Evolutionary conservation across 192 early-diverging fungal genomes (phyloP).

Genomic region (Backusella tarrabulga): DNA sequence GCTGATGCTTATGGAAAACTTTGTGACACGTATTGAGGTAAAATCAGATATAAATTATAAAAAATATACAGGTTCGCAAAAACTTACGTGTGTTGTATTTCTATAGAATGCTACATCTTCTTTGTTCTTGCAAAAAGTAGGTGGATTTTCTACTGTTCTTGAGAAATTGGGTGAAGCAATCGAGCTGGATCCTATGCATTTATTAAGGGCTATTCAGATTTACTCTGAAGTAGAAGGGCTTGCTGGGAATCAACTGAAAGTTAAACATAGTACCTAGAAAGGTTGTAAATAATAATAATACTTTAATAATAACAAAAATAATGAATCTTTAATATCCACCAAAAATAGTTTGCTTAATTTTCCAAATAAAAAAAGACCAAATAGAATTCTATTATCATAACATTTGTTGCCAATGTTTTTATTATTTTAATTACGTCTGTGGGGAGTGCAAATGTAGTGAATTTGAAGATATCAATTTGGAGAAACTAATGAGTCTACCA

Average conservation of each 20-base stretch:
- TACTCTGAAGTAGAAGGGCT: conserved; percentile 48
- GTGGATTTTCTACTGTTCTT: conserved; percentile 54
- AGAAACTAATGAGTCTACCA: too few relatives aligned
- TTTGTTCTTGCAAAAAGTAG: conserved; percentile 53
- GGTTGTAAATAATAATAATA: neutral
- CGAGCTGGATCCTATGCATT: conserved; percentile 56
- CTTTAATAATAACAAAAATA: neutral
- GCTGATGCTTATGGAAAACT: conserved; percentile 45
- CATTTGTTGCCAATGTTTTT: too few relatives aligned
- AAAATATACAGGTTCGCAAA: neutral
- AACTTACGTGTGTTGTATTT: neutral
- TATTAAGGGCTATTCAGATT: conserved; percentile 63
- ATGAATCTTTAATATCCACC: neutral
- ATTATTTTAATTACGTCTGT: too few relatives aligned
- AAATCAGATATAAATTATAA: neutral
- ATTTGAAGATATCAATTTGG: too few relatives aligned
- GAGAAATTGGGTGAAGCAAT: conserved; percentile 59
- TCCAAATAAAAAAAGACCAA: too few relatives aligned
- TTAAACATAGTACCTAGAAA: neutral
- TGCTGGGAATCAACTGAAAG: neutral
- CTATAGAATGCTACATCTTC: conserved; percentile 59
- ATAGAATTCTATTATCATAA: neutral
- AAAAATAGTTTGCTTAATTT: too few relatives aligned
- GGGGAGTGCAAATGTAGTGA: too few relatives aligned
- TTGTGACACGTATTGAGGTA: conserved; percentile 58